Percentiles rank a stretch among this genome's conserved stretches.
phyloP scores from a whole-genome alignment of 2,329 filamentous ascomycete genomes.

The Coleophoma eucalyptorum region DNA sequence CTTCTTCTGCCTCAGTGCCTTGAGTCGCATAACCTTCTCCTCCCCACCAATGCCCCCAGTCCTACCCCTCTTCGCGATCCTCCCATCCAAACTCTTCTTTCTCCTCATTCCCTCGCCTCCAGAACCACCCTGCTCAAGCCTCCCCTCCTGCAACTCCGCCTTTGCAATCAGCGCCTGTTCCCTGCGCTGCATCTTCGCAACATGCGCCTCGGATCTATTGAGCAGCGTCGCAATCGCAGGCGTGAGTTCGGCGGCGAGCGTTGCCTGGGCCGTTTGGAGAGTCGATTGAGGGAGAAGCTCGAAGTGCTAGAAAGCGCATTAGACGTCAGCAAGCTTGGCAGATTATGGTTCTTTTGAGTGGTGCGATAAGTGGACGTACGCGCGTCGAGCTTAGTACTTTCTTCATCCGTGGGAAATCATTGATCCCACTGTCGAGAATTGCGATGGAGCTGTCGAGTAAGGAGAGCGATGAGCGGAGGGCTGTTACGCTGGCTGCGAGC shows the following conservation, averaged over 20 bases:
- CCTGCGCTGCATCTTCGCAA: slow-evolving; percentile 63
- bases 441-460: slow-evolving; percentile 30
- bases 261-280: slow-evolving; percentile 59
- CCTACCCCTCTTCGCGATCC: slow-evolving; percentile 19
- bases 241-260: slow-evolving; percentile 65
- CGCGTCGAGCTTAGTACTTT: slow-evolving; percentile 30
- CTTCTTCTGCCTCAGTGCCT: slow-evolving; percentile 64
- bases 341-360: background rate
- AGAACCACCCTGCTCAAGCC: slow-evolving; percentile 47
- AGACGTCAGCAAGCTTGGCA: background rate
- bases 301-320: slow-evolving; percentile 52
- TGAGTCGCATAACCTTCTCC: slow-evolving; percentile 40
- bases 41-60: slow-evolving; percentile 13
- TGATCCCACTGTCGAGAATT: slow-evolving; percentile 21
- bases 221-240: slow-evolving; percentile 67
- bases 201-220: slow-evolving; percentile 55
- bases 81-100: slow-evolving; percentile 34
- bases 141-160: slow-evolving; percentile 61
- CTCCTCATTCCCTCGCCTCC: slow-evolving; percentile 35
- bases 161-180: slow-evolving; percentile 63
- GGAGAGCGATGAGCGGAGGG: slow-evolving; percentile 31
- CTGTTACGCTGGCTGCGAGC: slow-evolving; percentile 30
- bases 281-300: slow-evolving; percentile 67
- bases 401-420: slow-evolving; percentile 29
- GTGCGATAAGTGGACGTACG: slow-evolving; percentile 20